A percentile compares a stretch with the other conserved stretches of the same genome.
Conservation (phyloP, 768 basidiomycete genomes). For the Auricularia sp. region DNA sequence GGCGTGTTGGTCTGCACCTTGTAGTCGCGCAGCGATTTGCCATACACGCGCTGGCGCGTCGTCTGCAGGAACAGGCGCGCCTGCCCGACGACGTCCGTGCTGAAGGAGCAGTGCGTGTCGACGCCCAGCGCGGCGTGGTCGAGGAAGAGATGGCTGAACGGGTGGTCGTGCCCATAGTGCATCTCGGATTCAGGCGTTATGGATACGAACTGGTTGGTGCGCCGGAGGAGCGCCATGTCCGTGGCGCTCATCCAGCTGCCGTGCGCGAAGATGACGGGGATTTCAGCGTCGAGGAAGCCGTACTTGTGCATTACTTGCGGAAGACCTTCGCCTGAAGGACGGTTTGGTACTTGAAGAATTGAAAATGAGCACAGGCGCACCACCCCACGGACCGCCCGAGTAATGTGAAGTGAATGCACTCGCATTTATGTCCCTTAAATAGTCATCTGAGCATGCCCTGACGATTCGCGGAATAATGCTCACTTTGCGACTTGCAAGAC, state of each 20-base stretch:
- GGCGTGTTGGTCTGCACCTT: neutral
- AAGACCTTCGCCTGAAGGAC: neutral
- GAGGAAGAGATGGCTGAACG: constrained; percentile 1
- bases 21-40: neutral
- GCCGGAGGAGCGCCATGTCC: neutral
- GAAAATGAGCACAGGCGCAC: neutral
- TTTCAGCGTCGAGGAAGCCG: neutral
- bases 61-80: neutral
- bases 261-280: neutral
- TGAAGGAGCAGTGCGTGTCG: neutral
- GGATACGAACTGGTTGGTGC: neutral
- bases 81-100: neutral
- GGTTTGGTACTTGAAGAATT: neutral
- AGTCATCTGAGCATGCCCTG: neutral
- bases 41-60: neutral
- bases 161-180: neutral
- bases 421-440: neutral
- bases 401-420: neutral
- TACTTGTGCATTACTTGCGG: neutral
- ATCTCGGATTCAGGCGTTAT: neutral
- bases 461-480: neutral
- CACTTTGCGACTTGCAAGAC: neutral
- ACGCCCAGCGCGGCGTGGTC: neutral
- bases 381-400: neutral
- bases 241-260: neutral